Conservation (phyloP, 176 grass and related monocot species). For the Raddia distichophylla region DNA sequence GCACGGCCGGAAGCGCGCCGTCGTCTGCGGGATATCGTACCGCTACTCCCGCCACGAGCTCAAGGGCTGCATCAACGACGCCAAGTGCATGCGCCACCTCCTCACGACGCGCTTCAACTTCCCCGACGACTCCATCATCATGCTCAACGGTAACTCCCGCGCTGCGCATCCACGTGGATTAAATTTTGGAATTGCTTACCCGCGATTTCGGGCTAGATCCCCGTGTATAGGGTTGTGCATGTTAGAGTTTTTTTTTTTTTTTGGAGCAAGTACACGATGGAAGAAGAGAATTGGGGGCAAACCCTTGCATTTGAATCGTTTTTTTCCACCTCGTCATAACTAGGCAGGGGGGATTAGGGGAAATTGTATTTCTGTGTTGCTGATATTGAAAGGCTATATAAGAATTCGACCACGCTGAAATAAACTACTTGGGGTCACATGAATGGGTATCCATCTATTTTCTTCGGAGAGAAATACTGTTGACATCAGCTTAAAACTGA, state of each 20-base stretch:
- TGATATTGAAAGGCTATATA: neutral
- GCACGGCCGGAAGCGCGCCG: constrained; percentile 89
- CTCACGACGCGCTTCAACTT: constrained; percentile 87
- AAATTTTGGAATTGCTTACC: neutral
- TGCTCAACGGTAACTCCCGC: constrained; percentile 68
- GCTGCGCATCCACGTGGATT: neutral
- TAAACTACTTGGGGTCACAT: neutral
- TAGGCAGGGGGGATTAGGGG: neutral
- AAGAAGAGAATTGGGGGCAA: constrained; percentile 4
- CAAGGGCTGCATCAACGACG: constrained; percentile 97
- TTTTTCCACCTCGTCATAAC: neutral
- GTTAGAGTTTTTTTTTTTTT: neutral
- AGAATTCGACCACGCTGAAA: neutral
- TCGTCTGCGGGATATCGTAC: constrained; percentile 96
- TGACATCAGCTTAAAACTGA: neutral
- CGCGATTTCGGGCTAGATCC: constrained; percentile 36
- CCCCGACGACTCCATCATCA: constrained; percentile 91
- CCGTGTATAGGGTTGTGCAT: neutral
- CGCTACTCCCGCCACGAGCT: constrained; percentile 86
- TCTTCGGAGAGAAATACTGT: neutral
- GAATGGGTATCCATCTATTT: neutral
- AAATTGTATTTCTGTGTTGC: neutral
- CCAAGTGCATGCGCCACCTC: constrained; percentile 95
- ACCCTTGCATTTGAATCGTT: constrained; percentile 7
- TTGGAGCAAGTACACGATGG: neutral